A percentile compares a stretch with the other conserved stretches of the same genome.
These are phyloP conservation scores for Thoreauomyces humboldtii DNA, from an alignment of 192 early-diverging fungal species.

Conservation along the genomic window DNA sequence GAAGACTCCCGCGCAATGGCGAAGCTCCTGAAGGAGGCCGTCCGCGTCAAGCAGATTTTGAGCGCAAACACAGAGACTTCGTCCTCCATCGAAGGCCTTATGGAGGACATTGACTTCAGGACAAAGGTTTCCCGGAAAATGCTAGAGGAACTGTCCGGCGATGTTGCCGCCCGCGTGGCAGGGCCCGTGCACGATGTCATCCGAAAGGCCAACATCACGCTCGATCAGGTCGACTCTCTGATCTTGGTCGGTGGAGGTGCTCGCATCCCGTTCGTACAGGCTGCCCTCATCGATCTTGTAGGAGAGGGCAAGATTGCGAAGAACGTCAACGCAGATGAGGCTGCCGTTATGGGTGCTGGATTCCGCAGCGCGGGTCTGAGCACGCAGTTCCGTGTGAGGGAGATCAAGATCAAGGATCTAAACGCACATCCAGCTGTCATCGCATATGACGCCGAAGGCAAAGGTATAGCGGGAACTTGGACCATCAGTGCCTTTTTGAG, in stretches of 20 bases:
- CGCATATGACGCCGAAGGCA: conserved; percentile 48
- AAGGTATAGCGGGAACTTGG: conserved; percentile 26
- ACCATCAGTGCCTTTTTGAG: background rate
- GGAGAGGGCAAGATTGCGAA: conserved; percentile 86
- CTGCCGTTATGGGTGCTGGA: conserved; percentile 85
- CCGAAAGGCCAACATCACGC: conserved; percentile 43
- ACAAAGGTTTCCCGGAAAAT: conserved; percentile 71
- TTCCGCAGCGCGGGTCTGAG: conserved; percentile 84
- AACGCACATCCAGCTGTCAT: conserved; percentile 66
- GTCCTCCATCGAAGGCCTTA: conserved; percentile 84
- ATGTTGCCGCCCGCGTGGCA: conserved; percentile 66
- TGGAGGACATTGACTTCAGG: conserved; percentile 84
- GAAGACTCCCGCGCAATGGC: conserved; percentile 80
- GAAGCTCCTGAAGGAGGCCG: conserved; percentile 87
- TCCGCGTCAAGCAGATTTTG: conserved; percentile 92
- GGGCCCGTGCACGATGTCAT: conserved; percentile 75
- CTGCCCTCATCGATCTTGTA: conserved; percentile 60
- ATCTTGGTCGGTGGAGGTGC: conserved; percentile 92
- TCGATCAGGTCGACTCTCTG: conserved; percentile 73
- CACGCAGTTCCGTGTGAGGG: conserved; percentile 82
- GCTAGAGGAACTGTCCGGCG: conserved; percentile 67
- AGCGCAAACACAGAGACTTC: conserved; percentile 88
- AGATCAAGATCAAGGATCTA: conserved; percentile 85
- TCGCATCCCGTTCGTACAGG: conserved; percentile 84
- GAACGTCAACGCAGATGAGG: conserved; percentile 96